These are phyloP conservation scores for Didymella segeticola DNA, from an alignment of 2,329 filamentous ascomycete genomes.

Conservation along the genomic window DNA sequence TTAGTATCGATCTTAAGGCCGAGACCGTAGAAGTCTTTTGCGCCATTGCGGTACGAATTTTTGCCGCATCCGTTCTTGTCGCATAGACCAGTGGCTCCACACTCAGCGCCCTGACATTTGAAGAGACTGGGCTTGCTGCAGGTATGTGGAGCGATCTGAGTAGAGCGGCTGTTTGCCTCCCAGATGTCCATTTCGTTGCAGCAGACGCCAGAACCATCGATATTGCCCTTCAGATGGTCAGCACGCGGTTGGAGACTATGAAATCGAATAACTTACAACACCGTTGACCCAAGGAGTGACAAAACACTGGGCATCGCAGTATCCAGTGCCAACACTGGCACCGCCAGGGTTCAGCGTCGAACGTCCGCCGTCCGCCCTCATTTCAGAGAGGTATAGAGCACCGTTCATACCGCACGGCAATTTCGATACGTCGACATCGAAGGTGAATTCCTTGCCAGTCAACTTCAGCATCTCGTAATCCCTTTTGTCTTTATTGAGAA, in stretches of 20 bases:
- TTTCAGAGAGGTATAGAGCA: conserved; percentile 50
- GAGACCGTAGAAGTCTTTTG: conserved; percentile 38
- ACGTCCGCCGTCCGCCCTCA: conserved; percentile 47
- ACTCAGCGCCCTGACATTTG: conserved; percentile 51
- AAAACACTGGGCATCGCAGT: conserved; percentile 58
- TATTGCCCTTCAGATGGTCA: conserved; percentile 51
- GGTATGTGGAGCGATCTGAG: conserved; percentile 57
- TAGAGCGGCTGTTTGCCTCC: conserved; percentile 60
- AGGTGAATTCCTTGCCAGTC: conserved; percentile 72
- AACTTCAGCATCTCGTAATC: conserved; percentile 72
- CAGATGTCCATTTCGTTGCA: conserved; percentile 65
- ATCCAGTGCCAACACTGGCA: conserved; percentile 67
- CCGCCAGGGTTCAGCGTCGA: conserved; percentile 55
- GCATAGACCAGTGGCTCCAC: conserved; percentile 43
- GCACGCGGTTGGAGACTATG: conserved; percentile 37
- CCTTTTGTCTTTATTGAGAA: conserved; percentile 64
- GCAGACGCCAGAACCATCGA: conserved; percentile 56
- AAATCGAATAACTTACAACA: conserved; percentile 35
- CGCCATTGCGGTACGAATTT: conserved; percentile 41
- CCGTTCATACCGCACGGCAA: conserved; percentile 53
- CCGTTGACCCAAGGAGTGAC: conserved; percentile 48
- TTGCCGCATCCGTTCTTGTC: conserved; percentile 47
- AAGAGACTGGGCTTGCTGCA: conserved; percentile 56
- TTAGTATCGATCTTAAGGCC: conserved; percentile 62
- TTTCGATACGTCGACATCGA: conserved; percentile 68